phyloP scores from a whole-genome alignment of 2,329 filamentous ascomycete species.

The Pestalotiopsis sp. region DNA sequence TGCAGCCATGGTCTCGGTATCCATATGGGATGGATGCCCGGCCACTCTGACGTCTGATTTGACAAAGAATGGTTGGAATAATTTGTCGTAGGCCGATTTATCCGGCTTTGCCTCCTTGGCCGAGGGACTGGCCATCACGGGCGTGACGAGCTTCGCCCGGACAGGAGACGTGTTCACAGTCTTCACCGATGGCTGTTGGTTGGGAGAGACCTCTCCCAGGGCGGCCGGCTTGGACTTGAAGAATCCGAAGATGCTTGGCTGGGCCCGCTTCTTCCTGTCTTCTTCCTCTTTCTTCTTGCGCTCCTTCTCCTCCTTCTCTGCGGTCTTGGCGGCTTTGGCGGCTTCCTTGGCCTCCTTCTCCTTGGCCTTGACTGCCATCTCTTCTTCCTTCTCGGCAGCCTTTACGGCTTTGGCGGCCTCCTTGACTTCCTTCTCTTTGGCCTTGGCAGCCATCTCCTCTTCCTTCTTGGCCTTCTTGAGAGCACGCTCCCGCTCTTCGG shows the following conservation, averaged over 20 bases:
- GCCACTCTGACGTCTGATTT: conserved; percentile 74
- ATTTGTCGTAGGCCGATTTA: conserved; percentile 61
- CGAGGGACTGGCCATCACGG: not conserved
- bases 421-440: conserved; percentile 14
- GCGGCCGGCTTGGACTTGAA: conserved; percentile 24
- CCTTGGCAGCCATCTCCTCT: conserved; percentile 36
- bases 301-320: conserved; percentile 56
- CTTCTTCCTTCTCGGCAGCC: conserved; percentile 51
- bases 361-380: conserved; percentile 27
- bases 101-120: conserved; percentile 23
- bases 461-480: conserved; percentile 45
- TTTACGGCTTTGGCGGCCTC: conserved; percentile 22
- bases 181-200: conserved; percentile 20
- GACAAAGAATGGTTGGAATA: conserved; percentile 81
- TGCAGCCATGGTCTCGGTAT: conserved; percentile 53
- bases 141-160: not conserved
- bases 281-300: conserved; percentile 40
- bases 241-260: conserved; percentile 15
- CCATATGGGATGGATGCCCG: conserved; percentile 55
- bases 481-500: conserved; percentile 37
- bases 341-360: conserved; percentile 16
- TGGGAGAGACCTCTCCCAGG: conserved; percentile 21
- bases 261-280: conserved; percentile 30
- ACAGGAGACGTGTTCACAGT: conserved; percentile 1
- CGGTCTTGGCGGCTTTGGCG: conserved; percentile 25